phyloP scores from a whole-genome alignment of 345 rosid genomes.

The Zanthoxylum bungeanum region DNA sequence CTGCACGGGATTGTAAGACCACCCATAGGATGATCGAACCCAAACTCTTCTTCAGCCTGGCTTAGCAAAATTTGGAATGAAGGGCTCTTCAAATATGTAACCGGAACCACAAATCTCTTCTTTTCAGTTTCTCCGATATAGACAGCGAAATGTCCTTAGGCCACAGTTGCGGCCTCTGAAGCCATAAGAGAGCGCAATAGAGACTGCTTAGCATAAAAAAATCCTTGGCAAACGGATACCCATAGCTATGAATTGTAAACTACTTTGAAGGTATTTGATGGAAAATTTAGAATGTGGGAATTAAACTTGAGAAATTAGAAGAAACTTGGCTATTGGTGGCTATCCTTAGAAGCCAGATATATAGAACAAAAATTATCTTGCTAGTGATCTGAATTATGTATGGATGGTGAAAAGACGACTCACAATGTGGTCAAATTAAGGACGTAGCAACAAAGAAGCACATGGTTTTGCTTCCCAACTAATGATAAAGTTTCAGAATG shows the following conservation, averaged over 20 bases:
- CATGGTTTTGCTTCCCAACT: not conserved
- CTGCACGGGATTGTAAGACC: too few relatives aligned
- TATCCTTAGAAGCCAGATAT: not conserved
- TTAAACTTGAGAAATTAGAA: not conserved
- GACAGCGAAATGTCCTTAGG: slow-evolving; percentile 11
- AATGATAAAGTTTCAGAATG: not conserved
- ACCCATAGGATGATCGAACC: too few relatives aligned
- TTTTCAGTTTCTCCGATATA: too few relatives aligned
- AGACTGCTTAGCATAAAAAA: slow-evolving; percentile 11
- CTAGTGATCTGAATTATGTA: not conserved
- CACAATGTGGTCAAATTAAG: not conserved
- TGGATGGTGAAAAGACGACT: not conserved
- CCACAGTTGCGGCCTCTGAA: slow-evolving; percentile 5
- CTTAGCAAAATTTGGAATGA: too few relatives aligned
- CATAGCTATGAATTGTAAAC: too few relatives aligned
- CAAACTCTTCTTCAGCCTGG: too few relatives aligned
- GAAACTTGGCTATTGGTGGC: not conserved
- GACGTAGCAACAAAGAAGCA: not conserved
- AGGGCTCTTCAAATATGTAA: too few relatives aligned
- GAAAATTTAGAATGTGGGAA: not conserved
- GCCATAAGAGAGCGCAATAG: not conserved
- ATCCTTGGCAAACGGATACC: slow-evolving; percentile 9
- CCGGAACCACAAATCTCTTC: too few relatives aligned
- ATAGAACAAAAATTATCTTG: not conserved
- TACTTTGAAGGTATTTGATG: not conserved